Base-by-base conservation (phyloP, 1,284 basidiomycete genomes). In the Irpex rosettiformis region DNA sequence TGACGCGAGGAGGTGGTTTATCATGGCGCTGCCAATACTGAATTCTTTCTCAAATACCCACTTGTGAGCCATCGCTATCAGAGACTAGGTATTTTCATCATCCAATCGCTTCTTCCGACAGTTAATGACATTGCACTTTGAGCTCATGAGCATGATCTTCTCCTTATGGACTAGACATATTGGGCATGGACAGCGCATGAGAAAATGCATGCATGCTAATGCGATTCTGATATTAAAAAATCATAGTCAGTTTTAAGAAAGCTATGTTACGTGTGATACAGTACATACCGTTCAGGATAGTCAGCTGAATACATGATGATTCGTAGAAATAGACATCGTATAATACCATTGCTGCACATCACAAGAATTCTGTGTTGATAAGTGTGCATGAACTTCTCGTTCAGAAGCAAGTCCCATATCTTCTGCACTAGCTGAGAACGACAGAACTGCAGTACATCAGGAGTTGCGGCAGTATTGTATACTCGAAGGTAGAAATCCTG, bases 231-330 rank as follows among this genome's bases (percentile, higher is more conserved):
- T 27, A 10, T 21, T n/a, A 8, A 28, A 6, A 13, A 8, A 8
- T 13, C 18, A 45, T 28, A 16, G 7, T 11, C n/a, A n/a, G n/a
- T n/a, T n/a, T n/a, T n/a, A n/a, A n/a, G n/a, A n/a, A n/a, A 27
- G 18, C 16, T 47, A 33, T 22, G n/a, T 27, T 5, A 16, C 11
- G 47, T 10, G 24, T 49, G 16, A 10, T 18, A 48, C 28, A 40
- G 28, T 21, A 57, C 65, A 18, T 58, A 71, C 70, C 68, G 67
- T 40, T 72, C 69, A 10, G 67, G 69, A 48, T 72, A 72, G 52
- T 71, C 70, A 1, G 70, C 70, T 1, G 68, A 66, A 51, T 71
- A 70, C 1, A 62, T 64, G 25, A 71, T 63, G 13, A 72, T 56
- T 0, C 69, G 62, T 1, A 64, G 65, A 56, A 61, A 72, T 0